phyloP scores from a whole-genome alignment of 306 rosid genomes.

The Cucurbita moschata region DNA sequence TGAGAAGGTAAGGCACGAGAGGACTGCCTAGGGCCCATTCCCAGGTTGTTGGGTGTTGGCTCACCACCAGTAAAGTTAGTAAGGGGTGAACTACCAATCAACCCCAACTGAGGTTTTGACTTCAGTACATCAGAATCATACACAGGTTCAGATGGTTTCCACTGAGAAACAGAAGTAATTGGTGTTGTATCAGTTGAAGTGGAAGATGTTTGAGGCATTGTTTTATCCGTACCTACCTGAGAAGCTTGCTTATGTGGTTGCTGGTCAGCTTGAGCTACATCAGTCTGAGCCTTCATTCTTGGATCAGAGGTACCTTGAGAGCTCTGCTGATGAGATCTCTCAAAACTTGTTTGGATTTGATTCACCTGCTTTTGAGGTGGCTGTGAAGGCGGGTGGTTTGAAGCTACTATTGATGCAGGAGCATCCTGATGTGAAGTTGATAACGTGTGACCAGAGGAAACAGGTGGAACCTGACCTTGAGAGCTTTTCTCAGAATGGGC shows the following conservation, averaged over 20 bases:
- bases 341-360: slow-evolving; percentile 51
- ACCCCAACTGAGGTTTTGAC: slow-evolving; percentile 32
- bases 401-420: slow-evolving; percentile 20
- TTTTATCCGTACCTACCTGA: slow-evolving; percentile 32
- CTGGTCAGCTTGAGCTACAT: slow-evolving; percentile 45
- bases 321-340: slow-evolving; percentile 49
- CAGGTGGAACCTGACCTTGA: slow-evolving; percentile 45
- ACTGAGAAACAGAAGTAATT: slow-evolving; percentile 33
- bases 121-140: slow-evolving; percentile 37
- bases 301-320: slow-evolving; percentile 42
- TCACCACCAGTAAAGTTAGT: slow-evolving; percentile 50
- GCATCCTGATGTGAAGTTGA: slow-evolving; percentile 39
- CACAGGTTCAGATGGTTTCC: slow-evolving; percentile 53
- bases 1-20: slow-evolving; percentile 53
- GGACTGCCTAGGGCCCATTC: slow-evolving; percentile 43
- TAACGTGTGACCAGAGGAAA: slow-evolving; percentile 35
- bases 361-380: slow-evolving; percentile 46
- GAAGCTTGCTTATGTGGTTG: slow-evolving; percentile 35
- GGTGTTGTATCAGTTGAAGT: slow-evolving; percentile 35
- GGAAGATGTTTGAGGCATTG: slow-evolving; percentile 33
- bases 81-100: slow-evolving; percentile 39
- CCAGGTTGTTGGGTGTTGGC: slow-evolving; percentile 33
- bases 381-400: slow-evolving; percentile 50
- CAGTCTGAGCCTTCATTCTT: slow-evolving; percentile 40
- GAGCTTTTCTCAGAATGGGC: slow-evolving; percentile 49